Evolutionary conservation across 2,329 filamentous ascomycete genomes (phyloP), one percentile per base, ranked within the genome.

Genomic region (Ampelomyces quisqualis): DNA sequence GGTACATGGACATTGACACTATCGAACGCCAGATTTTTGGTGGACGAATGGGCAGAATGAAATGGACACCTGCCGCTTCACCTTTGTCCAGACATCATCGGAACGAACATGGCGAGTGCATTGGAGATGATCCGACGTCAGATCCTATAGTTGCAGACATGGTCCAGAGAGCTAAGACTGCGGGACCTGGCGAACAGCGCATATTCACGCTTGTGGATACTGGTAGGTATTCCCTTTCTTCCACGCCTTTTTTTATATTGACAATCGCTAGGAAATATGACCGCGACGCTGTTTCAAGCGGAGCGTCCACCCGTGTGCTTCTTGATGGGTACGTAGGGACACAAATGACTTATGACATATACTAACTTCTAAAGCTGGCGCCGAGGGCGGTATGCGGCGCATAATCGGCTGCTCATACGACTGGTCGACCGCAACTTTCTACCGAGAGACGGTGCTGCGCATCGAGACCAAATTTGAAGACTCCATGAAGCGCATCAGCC

Each of bases 381-480:
- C 55, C 1, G 74, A 75, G 44, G 70, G 70, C 4, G 73, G 73
- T 2, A 71, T 74, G 69, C 71, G 74, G 41, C 63, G 74, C 6
- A 70, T 70, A 3, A 51, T 76, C 4, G 56, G 71, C 11, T 75
- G 72, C 47, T 74, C 70, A 0, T 76, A 75, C 38, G 71, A 76
- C 45, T 71, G 67, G 67, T 65, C 60, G 0, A 69, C 62, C 1
- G 53, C 59, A 2, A 73, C 70, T 0, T 52, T 74, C 34, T 71
- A 69, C 34, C 58, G 70, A 0, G 73, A 76, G 51, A 72, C 68
- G 1, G 73, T 76, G 2, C 39, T 76, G 21, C 57, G 73, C 2
- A 62, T 76, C 30, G 65, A 70, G 19, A 71, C 72, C 0, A 38
- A 54, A 11, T 64, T 68, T 5, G 56, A 68, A 11, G 61, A 70